Evolutionary conservation across 1,284 basidiomycete species (phyloP).

Genomic region (Apiotrichum sp.): DNA sequence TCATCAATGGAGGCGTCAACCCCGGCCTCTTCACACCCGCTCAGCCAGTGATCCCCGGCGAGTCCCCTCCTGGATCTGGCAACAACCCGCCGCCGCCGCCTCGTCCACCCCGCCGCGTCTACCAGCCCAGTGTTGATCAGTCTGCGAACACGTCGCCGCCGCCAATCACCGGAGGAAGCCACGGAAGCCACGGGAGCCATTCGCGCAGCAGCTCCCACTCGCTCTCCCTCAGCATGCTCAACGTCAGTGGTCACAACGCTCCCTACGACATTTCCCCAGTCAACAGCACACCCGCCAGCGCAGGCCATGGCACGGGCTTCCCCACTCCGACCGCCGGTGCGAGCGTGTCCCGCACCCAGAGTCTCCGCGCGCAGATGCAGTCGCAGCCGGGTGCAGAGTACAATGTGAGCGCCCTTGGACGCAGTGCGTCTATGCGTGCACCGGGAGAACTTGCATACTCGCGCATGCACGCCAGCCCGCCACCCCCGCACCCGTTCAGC

Average conservation of each 20-base stretch:
- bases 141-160: conserved; percentile 8
- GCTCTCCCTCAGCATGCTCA: conserved; percentile 35
- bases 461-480: conserved; percentile 8
- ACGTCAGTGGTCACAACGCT: neutral
- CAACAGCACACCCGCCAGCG: conserved; percentile 6
- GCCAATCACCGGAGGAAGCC: conserved; percentile 15
- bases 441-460: conserved; percentile 29
- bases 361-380: conserved; percentile 33
- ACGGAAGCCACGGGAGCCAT: conserved; percentile 8
- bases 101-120: conserved; percentile 35
- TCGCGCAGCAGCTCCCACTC: conserved; percentile 32
- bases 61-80: conserved; percentile 2
- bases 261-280: conserved; percentile 10
- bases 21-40: conserved; percentile 18
- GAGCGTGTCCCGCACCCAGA: conserved; percentile 39
- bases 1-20: conserved; percentile 12
- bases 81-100: conserved; percentile 28
- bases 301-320: conserved; percentile 7
- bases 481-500: conserved; percentile 29
- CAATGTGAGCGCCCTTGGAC: conserved; percentile 20
- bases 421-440: conserved; percentile 36
- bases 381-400: conserved; percentile 17
- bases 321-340: conserved; percentile 8
- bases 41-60: neutral
- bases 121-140: conserved; percentile 16